Percentiles rank a stretch among this genome's conserved stretches.
These are phyloP conservation scores for Monosporascus sp. DNA, from an alignment of 2,329 filamentous ascomycete species.

Conservation along the genomic window DNA sequence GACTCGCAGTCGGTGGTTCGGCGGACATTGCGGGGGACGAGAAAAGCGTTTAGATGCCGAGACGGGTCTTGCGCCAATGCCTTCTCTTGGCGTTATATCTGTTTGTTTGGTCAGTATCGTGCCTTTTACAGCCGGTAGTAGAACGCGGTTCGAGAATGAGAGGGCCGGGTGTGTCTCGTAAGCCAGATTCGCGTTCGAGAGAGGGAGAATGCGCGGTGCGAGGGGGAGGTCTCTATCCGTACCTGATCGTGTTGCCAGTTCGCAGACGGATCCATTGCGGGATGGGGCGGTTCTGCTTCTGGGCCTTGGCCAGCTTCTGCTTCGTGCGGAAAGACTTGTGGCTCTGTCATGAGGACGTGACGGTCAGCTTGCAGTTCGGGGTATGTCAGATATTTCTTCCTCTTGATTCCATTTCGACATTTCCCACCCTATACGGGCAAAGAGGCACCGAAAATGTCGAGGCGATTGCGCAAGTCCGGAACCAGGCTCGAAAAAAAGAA, in stretches of 20 bases:
- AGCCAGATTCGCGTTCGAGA: too few species aligned
- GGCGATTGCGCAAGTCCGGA: too few species aligned
- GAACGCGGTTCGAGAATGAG: too few species aligned
- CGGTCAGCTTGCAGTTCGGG: conserved; percentile 12
- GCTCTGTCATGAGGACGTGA: conserved; percentile 55
- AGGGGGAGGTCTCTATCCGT: conserved; percentile 38
- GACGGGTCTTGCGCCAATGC: conserved; percentile 99
- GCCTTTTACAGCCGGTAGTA: neutral
- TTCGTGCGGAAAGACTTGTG: conserved; percentile 99
- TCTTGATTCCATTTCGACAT: neutral
- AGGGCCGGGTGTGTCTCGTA: too few species aligned
- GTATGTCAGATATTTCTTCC: conserved; percentile 5
- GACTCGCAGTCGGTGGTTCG: neutral
- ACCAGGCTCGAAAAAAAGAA: neutral
- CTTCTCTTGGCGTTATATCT: conserved; percentile 99
- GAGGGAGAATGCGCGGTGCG: too few species aligned
- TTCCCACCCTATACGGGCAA: too few species aligned
- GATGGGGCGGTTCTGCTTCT: conserved; percentile 99
- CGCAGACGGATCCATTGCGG: conserved; percentile 99
- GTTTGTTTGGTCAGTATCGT: conserved; percentile 19
- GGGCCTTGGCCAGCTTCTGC: conserved; percentile 99
- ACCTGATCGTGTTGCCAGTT: conserved; percentile 99
- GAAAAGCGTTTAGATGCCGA: conserved; percentile 83
- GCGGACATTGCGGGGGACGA: conserved; percentile 21
- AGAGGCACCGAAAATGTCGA: too few species aligned